Percentiles rank a stretch among this genome's conserved stretches.
phyloP scores from a whole-genome alignment of 176 grass and related monocot species.

The Secale cereale region DNA sequence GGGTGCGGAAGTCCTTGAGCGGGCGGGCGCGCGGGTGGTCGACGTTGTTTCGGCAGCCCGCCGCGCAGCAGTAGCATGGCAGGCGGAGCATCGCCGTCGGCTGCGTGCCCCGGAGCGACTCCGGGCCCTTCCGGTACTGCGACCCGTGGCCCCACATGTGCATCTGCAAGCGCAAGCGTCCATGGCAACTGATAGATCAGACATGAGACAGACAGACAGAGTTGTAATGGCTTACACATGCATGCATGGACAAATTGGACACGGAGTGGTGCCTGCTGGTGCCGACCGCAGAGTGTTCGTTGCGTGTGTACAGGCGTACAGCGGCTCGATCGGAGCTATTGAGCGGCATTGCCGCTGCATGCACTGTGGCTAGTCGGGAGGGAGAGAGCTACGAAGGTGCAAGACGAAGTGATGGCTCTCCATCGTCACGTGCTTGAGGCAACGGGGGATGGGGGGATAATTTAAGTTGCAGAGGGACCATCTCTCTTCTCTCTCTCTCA shows the following conservation, averaged over 20 bases:
- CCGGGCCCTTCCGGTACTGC: conserved; percentile 80
- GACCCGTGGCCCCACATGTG: conserved; percentile 92
- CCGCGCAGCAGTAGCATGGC: conserved; percentile 88
- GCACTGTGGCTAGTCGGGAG: conserved; percentile 16
- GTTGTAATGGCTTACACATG: neutral
- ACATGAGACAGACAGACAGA: neutral
- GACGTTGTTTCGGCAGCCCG: conserved; percentile 80
- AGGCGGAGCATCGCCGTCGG: conserved; percentile 87
- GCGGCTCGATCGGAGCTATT: neutral
- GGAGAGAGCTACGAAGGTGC: conserved; percentile 17
- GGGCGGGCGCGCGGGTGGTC: conserved; percentile 76
- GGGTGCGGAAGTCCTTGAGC: conserved; percentile 85
- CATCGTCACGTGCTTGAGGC: conserved; percentile 33
- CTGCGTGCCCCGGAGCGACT: conserved; percentile 71
- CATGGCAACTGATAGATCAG: neutral
- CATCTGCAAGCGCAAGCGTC: conserved; percentile 41
- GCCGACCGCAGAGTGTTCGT: neutral
- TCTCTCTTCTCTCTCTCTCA: neutral
- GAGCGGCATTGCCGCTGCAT: neutral
- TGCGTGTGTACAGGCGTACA: neutral
- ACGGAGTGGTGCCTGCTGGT: neutral
- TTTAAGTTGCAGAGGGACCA: conserved; percentile 35
- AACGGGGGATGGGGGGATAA: conserved; percentile 17
- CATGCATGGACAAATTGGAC: conserved; percentile 2
- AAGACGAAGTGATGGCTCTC: conserved; percentile 29